Evolutionary conservation across 495 filamentous ascomycete genomes (phyloP).

Genomic region (Aspergillus diversus): DNA sequence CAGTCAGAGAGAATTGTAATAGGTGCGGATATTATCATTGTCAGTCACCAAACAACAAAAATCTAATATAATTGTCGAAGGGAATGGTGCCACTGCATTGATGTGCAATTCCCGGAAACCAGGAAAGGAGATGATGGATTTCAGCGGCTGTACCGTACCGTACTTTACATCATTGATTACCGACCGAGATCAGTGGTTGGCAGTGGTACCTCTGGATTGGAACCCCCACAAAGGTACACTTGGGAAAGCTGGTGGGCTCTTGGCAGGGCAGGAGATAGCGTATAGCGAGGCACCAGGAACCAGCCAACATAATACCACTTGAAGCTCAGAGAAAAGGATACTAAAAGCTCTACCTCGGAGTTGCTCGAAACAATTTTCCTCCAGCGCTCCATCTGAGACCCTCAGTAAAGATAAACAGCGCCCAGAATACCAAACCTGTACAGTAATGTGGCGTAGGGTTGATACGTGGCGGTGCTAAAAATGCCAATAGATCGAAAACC

Average conservation of each 20-base stretch:
- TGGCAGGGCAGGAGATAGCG: constrained; percentile 10
- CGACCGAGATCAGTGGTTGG: too few relatives aligned
- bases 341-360: background rate
- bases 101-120: background rate
- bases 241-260: constrained; percentile 1
- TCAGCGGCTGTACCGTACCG: background rate
- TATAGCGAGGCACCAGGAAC: background rate
- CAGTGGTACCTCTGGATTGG: constrained; percentile 3
- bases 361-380: background rate
- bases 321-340: background rate
- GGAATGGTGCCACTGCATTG: background rate
- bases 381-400: background rate
- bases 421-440: background rate
- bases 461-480: constrained; percentile 24
- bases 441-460: constrained; percentile 14
- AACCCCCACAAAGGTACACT: constrained; percentile 2
- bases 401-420: background rate
- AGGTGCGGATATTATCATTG: too few relatives aligned
- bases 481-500: constrained; percentile 21
- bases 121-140: background rate
- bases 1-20: too few relatives aligned
- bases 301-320: background rate
- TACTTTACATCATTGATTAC: constrained; percentile 1
- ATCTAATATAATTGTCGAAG: too few relatives aligned
- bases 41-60: too few relatives aligned